A percentile compares a stretch with the other conserved stretches of the same genome.
phyloP scores from a whole-genome alignment of 2,329 filamentous ascomycete species.

The Helotiales sp. region DNA sequence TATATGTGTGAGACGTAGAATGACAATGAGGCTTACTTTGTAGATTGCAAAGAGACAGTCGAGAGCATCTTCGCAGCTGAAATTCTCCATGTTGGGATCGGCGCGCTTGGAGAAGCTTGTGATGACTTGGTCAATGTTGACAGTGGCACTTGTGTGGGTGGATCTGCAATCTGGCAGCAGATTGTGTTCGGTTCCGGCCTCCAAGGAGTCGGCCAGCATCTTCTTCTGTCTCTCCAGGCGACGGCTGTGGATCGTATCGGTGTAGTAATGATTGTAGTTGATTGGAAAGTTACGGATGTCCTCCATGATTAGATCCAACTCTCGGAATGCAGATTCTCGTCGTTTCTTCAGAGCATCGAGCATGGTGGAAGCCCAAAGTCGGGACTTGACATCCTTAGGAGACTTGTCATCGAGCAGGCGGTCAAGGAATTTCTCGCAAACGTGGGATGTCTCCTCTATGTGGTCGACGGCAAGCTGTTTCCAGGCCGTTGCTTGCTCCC shows the following conservation, averaged over 20 bases:
- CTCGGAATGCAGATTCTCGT: conserved; percentile 27
- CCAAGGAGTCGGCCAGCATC: background rate
- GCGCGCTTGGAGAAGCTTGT: conserved; percentile 2
- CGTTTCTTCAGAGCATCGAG: conserved; percentile 28
- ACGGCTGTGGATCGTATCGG: conserved; percentile 39
- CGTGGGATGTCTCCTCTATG: conserved; percentile 27
- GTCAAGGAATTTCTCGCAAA: conserved; percentile 33
- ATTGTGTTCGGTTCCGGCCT: background rate
- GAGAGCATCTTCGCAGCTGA: conserved; percentile 41
- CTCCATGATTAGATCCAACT: conserved; percentile 39
- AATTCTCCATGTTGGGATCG: conserved; percentile 39
- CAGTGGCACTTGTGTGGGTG: conserved; percentile 2
- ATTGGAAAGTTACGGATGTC: conserved; percentile 42
- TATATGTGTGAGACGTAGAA: background rate
- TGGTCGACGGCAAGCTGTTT: conserved; percentile 38
- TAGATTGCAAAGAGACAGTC: conserved; percentile 43
- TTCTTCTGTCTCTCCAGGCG: conserved; percentile 24
- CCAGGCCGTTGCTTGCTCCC: conserved; percentile 47
- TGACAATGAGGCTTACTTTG: conserved; percentile 35
- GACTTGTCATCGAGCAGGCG: conserved; percentile 29
- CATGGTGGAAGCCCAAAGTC: conserved; percentile 29
- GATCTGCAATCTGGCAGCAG: background rate
- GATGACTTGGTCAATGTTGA: conserved; percentile 23
- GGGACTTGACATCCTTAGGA: conserved; percentile 30
- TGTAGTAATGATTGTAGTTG: conserved; percentile 48